These are phyloP conservation scores for Zoysia japonica DNA, from an alignment of 176 grass and related monocot species.

Conservation along the genomic window DNA sequence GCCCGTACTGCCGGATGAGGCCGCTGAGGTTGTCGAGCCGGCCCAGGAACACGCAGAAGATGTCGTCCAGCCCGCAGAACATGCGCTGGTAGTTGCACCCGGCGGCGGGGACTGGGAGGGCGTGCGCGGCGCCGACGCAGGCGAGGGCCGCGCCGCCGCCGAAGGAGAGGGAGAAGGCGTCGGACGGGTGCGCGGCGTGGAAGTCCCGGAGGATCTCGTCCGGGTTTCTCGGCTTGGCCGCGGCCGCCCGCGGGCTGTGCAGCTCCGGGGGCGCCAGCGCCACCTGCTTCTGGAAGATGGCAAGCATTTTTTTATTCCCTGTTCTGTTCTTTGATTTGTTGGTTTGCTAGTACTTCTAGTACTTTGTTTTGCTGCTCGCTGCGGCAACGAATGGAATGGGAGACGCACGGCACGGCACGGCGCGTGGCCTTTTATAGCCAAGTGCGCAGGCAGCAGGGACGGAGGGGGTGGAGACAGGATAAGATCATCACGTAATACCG, in stretches of 20 bases:
- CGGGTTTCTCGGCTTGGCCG: conserved; percentile 53
- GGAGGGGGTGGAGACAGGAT: conserved; percentile 20
- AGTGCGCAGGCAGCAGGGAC: neutral
- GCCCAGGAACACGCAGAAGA: conserved; percentile 82
- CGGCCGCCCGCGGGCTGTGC: conserved; percentile 56
- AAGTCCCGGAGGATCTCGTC: conserved; percentile 81
- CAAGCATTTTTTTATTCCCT: conserved; percentile 53
- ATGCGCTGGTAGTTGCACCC: conserved; percentile 25
- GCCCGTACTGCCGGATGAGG: conserved; percentile 87
- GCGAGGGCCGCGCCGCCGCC: conserved; percentile 76
- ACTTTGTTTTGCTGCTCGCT: too few species aligned
- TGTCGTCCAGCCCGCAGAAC: conserved; percentile 84
- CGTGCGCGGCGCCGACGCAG: conserved; percentile 45
- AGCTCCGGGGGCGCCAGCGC: conserved; percentile 84
- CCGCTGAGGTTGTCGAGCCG: conserved; percentile 69
- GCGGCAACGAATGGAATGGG: conserved; percentile 32
- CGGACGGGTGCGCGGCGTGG: conserved; percentile 46
- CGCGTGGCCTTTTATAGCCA: conserved; percentile 34
- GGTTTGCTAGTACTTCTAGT: too few species aligned
- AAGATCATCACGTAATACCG: conserved; percentile 40
- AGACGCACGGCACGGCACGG: neutral
- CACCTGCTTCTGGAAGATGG: conserved; percentile 87
- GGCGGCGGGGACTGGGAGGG: neutral
- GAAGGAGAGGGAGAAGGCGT: conserved; percentile 74
- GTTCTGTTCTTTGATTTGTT: too few species aligned